Conservation (phyloP, 2,329 filamentous ascomycete genomes). For the Aureobasidium sp. region DNA sequence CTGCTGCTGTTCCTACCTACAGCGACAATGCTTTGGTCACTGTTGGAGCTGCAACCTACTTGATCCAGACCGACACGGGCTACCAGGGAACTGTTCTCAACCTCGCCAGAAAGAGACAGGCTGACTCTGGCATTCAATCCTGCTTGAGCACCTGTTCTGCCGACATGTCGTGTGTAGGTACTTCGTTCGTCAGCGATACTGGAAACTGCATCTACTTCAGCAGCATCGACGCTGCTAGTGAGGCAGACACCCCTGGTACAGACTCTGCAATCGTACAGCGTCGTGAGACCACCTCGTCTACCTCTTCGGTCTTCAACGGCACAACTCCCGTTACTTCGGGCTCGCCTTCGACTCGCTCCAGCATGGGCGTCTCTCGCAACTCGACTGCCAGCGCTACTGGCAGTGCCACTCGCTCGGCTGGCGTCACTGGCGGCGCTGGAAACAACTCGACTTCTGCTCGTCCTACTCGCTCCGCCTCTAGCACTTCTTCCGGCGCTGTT, state of each 20-base stretch:
- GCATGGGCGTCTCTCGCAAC: not conserved
- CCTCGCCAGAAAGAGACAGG: slow-evolving; percentile 7
- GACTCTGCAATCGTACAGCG: not conserved
- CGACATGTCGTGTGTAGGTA: not conserved
- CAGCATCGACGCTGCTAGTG: not conserved
- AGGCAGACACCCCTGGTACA: not conserved
- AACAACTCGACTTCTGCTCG: not conserved
- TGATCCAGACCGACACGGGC: not conserved
- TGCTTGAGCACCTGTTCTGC: slow-evolving; percentile 4
- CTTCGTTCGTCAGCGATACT: not conserved
- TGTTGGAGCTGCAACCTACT: not conserved
- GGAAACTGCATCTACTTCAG: not conserved
- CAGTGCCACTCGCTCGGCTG: not conserved
- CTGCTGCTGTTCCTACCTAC: not conserved
- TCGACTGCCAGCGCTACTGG: not conserved
- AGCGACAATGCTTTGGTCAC: not conserved
- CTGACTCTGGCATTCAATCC: not conserved
- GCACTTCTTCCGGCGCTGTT: not conserved
- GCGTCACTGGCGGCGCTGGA: not conserved
- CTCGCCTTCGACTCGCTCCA: no score
- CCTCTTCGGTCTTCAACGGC: not conserved
- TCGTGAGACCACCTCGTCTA: not conserved
- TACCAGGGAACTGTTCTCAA: not conserved
- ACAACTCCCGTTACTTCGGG: not conserved
- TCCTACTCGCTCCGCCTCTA: not conserved